Percentiles rank a stretch among this genome's conserved stretches.
Conservation (phyloP, 208 protist species). For the Trypanosoma boissoni region DNA sequence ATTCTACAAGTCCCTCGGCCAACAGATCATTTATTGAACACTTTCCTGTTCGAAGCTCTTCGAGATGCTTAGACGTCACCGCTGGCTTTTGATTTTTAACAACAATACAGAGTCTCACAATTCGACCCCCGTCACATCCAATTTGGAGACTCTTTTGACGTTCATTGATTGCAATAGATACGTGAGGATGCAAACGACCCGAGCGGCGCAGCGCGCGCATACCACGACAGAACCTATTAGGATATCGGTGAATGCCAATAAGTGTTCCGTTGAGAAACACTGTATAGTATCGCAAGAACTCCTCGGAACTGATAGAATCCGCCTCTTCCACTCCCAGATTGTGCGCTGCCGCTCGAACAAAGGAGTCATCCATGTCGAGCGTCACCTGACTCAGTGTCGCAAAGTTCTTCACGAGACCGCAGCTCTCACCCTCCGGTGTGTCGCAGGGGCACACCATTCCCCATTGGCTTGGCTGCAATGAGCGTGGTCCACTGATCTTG, state of each 20-base stretch:
- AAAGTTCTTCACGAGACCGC: conserved; percentile 99
- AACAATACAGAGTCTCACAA: conserved; percentile 76
- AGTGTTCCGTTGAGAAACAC: conserved; percentile 85
- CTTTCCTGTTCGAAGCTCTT: conserved; percentile 41
- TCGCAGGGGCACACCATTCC: conserved; percentile 99
- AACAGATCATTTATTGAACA: conserved; percentile 90
- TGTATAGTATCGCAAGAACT: conserved; percentile 70
- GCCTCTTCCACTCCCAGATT: conserved; percentile 84
- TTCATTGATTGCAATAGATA: conserved; percentile 78
- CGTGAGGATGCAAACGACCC: conserved; percentile 80
- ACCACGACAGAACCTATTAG: conserved; percentile 67
- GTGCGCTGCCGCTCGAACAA: conserved; percentile 65
- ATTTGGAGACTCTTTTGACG: conserved; percentile 80
- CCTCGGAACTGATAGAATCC: conserved; percentile 61
- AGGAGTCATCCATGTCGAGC: conserved; percentile 93
- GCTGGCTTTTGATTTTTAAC: conserved; percentile 56
- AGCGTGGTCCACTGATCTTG: conserved; percentile 95
- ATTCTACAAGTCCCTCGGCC: conserved; percentile 96
- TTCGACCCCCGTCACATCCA: conserved; percentile 84
- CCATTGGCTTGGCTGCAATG: conserved; percentile 98
- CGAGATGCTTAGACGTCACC: conserved; percentile 61
- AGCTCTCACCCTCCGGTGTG: conserved; percentile 98
- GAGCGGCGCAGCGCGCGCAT: conserved; percentile 71
- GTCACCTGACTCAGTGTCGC: conserved; percentile 98
- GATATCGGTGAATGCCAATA: conserved; percentile 87